Base-by-base conservation (phyloP, 202 grass and related monocot genomes). In the Brachypodium distachyon region DNA sequence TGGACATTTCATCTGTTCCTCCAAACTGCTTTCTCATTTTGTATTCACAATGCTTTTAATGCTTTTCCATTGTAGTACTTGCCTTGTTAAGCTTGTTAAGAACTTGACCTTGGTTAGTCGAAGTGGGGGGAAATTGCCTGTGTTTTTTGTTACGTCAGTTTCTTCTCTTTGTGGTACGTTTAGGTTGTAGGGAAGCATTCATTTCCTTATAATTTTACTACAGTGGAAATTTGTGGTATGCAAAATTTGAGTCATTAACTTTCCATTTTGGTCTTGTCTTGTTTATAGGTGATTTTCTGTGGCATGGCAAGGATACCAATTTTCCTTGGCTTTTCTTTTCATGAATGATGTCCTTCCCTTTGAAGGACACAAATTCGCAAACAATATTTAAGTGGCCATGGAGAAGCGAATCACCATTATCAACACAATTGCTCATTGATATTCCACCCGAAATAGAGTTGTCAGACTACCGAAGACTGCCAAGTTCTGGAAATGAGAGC, bases 401-500 rank as follows among this genome's bases (percentile, higher is more conserved):
- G 83, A 90, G 55, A 85, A 84, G 64, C 41, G 70, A 88, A 79
- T 82, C 83, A 9, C 77, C 89, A 16, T 81, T 99, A 48, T 81
- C 79, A 17, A 56, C 83, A 3, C 85, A 89, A 40, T 79, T 96
- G 74, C 83, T 99, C 18, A 44, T 74, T 61, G 87, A 90, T 57
- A 46, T 74, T 67, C 89, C 86, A 69, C 89, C 89, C 27, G 87
- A 99, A 74, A 89, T 99, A 34, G 96, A 99, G 79, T 67, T 99
- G 28, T 99, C 87, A 0, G 88, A 94, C 75, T 99, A 99, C 55
- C 67, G 60, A 46, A 89, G 67, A 19, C 71, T 96, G 63, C 89
- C 87, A 5, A 23, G 65, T 60, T 88, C 95, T 43, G 78, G 74
- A 70, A 82, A 59, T 53, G 96, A 93, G 76, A 95, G 92, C 80